Conservation (phyloP, 2,329 filamentous ascomycete species). For the Xylaria digitata region DNA sequence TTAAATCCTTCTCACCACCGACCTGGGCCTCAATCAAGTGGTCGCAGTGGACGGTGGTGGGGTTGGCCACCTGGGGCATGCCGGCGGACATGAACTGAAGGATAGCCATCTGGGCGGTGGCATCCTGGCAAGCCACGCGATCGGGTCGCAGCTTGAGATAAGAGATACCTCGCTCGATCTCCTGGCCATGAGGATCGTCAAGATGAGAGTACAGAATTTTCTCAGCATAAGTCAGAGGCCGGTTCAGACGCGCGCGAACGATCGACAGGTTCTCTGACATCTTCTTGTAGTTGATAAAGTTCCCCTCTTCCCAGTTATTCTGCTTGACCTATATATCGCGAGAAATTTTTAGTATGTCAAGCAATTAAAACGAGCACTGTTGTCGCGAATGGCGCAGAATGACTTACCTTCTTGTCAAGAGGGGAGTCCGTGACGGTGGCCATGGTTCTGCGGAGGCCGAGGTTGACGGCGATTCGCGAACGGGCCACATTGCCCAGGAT, state of each 20-base stretch:
- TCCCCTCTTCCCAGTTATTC: slow-evolving; percentile 94
- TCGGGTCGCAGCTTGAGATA: slow-evolving; percentile 98
- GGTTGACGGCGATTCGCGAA: slow-evolving; percentile 64
- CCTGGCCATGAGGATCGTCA: slow-evolving; percentile 95
- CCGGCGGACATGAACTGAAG: slow-evolving; percentile 99
- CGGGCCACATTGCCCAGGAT: slow-evolving; percentile 73
- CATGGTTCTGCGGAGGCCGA: slow-evolving; percentile 74
- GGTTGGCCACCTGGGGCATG: slow-evolving; percentile 94
- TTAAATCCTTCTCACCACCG: slow-evolving; percentile 93
- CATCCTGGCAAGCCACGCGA: slow-evolving; percentile 98
- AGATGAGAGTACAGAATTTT: slow-evolving; percentile 99
- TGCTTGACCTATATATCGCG: slow-evolving; percentile 75
- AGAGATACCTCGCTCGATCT: slow-evolving; percentile 93
- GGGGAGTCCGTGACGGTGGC: slow-evolving; percentile 88
- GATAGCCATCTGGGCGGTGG: slow-evolving; percentile 99
- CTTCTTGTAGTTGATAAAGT: slow-evolving; percentile 99
- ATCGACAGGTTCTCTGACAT: slow-evolving; percentile 97
- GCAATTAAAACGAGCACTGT: background rate
- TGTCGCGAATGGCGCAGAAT: slow-evolving; percentile 13
- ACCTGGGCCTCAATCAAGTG: slow-evolving; percentile 98
- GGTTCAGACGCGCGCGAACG: slow-evolving; percentile 89
- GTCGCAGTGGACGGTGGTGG: slow-evolving; percentile 96
- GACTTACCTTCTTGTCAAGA: slow-evolving; percentile 85
- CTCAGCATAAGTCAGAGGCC: slow-evolving; percentile 93
- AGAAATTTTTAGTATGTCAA: slow-evolving; percentile 43